phyloP scores from a whole-genome alignment of 345 rosid genomes.

The Limnanthes douglasii region DNA sequence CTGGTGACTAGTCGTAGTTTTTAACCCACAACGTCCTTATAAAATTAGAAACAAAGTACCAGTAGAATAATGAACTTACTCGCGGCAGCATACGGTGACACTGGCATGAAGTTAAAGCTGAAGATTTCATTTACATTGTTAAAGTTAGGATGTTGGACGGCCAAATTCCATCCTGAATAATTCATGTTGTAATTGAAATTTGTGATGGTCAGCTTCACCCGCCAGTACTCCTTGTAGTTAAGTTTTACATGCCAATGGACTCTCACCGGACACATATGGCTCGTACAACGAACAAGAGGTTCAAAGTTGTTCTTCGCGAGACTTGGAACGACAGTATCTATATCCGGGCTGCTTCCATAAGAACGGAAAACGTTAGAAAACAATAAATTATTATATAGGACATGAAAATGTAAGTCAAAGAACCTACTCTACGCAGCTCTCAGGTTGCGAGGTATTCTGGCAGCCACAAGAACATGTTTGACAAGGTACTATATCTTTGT shows the following conservation, averaged over 20 bases:
- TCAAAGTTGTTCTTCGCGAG: conserved; percentile 20
- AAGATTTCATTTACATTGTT: conserved; percentile 54
- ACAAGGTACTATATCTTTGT: conserved; percentile 54
- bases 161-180: conserved; percentile 71
- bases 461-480: conserved; percentile 84
- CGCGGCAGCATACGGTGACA: conserved; percentile 39
- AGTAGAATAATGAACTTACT: conserved; percentile 32
- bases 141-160: conserved; percentile 75
- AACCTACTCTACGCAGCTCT: conserved; percentile 70
- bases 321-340: conserved; percentile 45
- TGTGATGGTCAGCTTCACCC: conserved; percentile 58
- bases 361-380: not conserved
- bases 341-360: conserved; percentile 20
- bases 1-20: too few species aligned
- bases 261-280: conserved; percentile 91
- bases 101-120: conserved; percentile 54
- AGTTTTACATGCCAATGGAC: conserved; percentile 85
- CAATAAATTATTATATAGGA: not conserved
- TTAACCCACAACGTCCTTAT: too few species aligned
- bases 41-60: not conserved
- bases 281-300: conserved; percentile 61
- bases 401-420: conserved; percentile 1
- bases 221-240: conserved; percentile 79
- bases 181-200: conserved; percentile 81
- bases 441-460: conserved; percentile 27